phyloP scores from a whole-genome alignment of 2,329 filamentous ascomycete species.

The Arthroderma uncinatum region DNA sequence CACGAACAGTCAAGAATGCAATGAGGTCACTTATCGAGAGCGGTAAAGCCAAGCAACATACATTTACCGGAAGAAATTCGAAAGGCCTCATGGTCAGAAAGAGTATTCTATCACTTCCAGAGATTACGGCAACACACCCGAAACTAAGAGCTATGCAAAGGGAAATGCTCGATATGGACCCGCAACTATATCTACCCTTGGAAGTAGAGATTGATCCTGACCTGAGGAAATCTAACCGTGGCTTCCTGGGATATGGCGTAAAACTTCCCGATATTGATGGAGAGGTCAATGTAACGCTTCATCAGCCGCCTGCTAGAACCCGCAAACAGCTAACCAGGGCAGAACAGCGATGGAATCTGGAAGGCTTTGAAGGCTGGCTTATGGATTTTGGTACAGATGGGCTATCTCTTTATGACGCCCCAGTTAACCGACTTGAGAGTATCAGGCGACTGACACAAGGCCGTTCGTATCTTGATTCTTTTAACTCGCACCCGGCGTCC shows the following conservation, averaged over 20 bases:
- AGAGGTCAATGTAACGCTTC: constrained; percentile 27
- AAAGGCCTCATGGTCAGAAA: constrained; percentile 41
- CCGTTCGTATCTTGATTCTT: constrained; percentile 11
- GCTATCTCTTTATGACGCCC: not conserved
- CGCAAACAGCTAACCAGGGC: constrained; percentile 14
- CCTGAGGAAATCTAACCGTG: constrained; percentile 21
- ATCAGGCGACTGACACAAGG: not conserved
- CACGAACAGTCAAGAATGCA: constrained; percentile 41
- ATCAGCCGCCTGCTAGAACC: constrained; percentile 26
- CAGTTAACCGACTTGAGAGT: constrained; percentile 7
- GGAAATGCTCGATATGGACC: constrained; percentile 39
- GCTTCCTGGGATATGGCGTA: constrained; percentile 3
- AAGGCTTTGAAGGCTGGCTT: not conserved
- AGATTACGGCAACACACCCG: constrained; percentile 36
- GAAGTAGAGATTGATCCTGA: constrained; percentile 31
- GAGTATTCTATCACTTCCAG: constrained; percentile 39
- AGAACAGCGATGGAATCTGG: not conserved
- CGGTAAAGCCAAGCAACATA: constrained; percentile 42
- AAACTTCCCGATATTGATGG: constrained; percentile 25
- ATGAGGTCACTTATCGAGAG: constrained; percentile 41
- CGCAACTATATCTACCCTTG: constrained; percentile 36
- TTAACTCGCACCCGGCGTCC: not conserved
- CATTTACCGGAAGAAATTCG: constrained; percentile 40
- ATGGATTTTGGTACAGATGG: not conserved
- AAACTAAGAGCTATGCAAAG: constrained; percentile 40